Evolutionary conservation across 106 monocot genomes (phyloP).

Genomic region (Ottelia alismoides): DNA sequence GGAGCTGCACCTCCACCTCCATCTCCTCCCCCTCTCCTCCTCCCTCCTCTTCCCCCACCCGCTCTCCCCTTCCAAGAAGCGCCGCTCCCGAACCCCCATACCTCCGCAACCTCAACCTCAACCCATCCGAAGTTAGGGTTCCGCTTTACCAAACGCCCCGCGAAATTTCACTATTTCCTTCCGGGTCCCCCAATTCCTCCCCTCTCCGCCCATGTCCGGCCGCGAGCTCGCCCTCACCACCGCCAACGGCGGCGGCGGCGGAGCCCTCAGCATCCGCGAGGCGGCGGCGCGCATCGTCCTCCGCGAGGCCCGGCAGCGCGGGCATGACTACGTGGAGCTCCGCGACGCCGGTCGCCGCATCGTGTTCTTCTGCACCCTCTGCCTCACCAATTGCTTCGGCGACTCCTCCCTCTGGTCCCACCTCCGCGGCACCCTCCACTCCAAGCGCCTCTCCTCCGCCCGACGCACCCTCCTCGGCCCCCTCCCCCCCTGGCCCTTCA

Average conservation of each 20-base stretch:
- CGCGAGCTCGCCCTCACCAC: neutral
- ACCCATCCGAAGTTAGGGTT: neutral
- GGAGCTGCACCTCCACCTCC: neutral
- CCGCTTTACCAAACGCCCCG: neutral
- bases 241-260: neutral
- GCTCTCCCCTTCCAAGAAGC: neutral
- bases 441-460: conserved; percentile 40
- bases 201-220: no score
- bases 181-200: neutral
- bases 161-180: neutral
- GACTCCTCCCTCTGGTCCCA: conserved; percentile 67
- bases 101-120: no score
- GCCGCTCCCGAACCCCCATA: no score
- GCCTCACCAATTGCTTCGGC: conserved; percentile 64
- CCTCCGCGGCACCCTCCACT: conserved; percentile 57
- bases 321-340: conserved; percentile 74
- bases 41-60: neutral
- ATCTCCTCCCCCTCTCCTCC: neutral
- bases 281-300: conserved; percentile 54
- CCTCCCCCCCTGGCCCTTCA: conserved; percentile 90
- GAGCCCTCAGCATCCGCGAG: conserved; percentile 41
- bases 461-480: conserved; percentile 59
- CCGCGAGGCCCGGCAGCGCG: conserved; percentile 32
- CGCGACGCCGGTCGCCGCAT: conserved; percentile 40
- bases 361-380: conserved; percentile 91